Percentiles rank a stretch among this genome's conserved stretches.
These are phyloP conservation scores for Hevea brasiliensis DNA, from an alignment of 345 rosid species.

Conservation along the genomic window DNA sequence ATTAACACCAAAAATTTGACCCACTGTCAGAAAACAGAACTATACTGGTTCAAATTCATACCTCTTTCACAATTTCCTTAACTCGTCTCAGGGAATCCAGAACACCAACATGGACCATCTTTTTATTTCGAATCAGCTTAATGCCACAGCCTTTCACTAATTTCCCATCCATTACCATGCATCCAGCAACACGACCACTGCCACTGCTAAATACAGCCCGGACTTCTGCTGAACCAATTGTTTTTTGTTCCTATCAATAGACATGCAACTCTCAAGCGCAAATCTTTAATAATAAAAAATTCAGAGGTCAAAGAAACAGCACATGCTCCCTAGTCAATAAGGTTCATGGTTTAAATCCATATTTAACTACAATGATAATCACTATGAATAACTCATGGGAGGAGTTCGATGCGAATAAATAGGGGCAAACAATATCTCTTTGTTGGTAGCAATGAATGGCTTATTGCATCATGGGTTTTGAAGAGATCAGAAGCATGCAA, in stretches of 20 bases:
- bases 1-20: neutral
- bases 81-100: constrained; percentile 89
- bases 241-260: constrained; percentile 67
- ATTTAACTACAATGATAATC: neutral
- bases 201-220: constrained; percentile 96
- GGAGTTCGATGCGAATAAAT: neutral
- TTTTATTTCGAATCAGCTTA: constrained; percentile 66
- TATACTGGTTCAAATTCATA: constrained; percentile 30
- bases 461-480: neutral
- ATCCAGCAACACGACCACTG: constrained; percentile 97
- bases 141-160: constrained; percentile 83
- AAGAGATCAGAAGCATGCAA: neutral
- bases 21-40: neutral
- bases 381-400: neutral
- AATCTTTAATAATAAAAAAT: constrained; percentile 9
- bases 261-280: constrained; percentile 28
- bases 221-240: constrained; percentile 82
- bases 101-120: constrained; percentile 60
- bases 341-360: neutral
- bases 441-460: too few species aligned
- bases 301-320: neutral
- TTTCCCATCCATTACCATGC: constrained; percentile 93
- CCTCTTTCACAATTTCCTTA: constrained; percentile 93
- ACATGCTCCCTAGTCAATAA: neutral
- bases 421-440: neutral